These are phyloP conservation scores for Colletotrichum sp. DNA, from an alignment of 2,329 filamentous ascomycete species.

Conservation along the genomic window DNA sequence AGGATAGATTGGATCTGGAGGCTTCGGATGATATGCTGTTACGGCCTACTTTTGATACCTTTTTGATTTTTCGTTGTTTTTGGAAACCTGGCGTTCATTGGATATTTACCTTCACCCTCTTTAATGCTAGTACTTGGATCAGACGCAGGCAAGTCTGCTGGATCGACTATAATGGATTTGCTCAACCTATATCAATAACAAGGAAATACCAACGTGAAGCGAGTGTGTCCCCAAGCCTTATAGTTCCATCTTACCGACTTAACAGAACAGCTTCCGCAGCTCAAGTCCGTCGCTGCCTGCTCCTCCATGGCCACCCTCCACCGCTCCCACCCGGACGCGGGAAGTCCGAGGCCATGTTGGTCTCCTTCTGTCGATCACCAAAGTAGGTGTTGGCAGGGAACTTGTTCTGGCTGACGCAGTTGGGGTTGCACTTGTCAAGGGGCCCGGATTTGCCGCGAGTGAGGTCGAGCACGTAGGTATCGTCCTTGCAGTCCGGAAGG, in stretches of 20 bases:
- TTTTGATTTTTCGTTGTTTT: background rate
- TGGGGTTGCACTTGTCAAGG: conserved; percentile 22
- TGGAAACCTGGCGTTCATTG: background rate
- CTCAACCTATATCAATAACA: background rate
- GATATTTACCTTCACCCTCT: background rate
- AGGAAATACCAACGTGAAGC: background rate
- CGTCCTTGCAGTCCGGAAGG: conserved; percentile 19
- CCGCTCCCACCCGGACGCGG: background rate
- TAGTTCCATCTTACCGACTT: background rate
- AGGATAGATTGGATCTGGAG: background rate
- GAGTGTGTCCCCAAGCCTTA: background rate
- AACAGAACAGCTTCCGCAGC: background rate
- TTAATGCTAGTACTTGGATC: background rate
- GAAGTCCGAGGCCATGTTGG: conserved; percentile 14
- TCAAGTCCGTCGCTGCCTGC: background rate
- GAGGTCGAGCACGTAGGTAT: conserved; percentile 20
- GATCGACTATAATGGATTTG: background rate
- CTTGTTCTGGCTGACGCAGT: conserved; percentile 21
- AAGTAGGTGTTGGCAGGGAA: conserved; percentile 20
- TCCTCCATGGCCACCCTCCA: background rate
- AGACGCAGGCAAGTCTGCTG: background rate
- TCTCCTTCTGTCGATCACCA: conserved; percentile 17
- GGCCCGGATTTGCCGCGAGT: conserved; percentile 19
- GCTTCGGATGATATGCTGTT: background rate
- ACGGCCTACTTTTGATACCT: conserved; percentile 3